Base-by-base conservation (phyloP, 371 early-diverging fungal species). In the Mucor mucedo region DNA sequence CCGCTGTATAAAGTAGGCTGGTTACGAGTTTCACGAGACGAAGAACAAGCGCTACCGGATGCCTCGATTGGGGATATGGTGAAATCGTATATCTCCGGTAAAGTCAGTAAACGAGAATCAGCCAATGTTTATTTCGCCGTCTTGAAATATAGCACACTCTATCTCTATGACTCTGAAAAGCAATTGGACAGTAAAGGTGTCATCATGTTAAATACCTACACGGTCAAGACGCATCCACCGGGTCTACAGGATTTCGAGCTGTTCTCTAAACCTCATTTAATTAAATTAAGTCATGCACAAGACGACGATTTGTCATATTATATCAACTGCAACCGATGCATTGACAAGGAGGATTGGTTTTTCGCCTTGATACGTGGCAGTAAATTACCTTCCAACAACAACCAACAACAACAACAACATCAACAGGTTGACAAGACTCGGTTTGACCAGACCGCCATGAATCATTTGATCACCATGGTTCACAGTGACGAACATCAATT, bases 311-410 rank as follows among this genome's bases (percentile, higher is more conserved):
- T 55, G 7, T 40, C 54, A 50, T 86, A 83, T 58, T 89, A 79
- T 68, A 72, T 89, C 52, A 86, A 83, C 64, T 83, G 84, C 52
- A 76, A 76, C 50, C 68, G 74, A 5, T 84, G 88, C 14, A 84
- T 83, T 7, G 93, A 94, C 49, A 96, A 96, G 75, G 97, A 96
- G 68, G 94, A 93, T 69, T 96, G 97, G 97, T 93, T 88, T 58
- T 72, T 86, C 54, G 78, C 82, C 27, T 71, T 90, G 10, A 71
- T 81, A 27, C 81, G 82, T 45, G 85, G 84, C 4, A 70, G 80
- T 9, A 69, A 69, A 21, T 30, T 55, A 8, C 33, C 65, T 5
- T 11, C 39, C 45, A 30, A 41, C n/a, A 49, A 60, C 9, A 21
- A 56, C 3, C 45, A 42, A 29, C 50, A 50, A 50, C 30, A 6